These are phyloP conservation scores for Ustilago curta DNA, from an alignment of 1,284 basidiomycete genomes.

Conservation along the genomic window DNA sequence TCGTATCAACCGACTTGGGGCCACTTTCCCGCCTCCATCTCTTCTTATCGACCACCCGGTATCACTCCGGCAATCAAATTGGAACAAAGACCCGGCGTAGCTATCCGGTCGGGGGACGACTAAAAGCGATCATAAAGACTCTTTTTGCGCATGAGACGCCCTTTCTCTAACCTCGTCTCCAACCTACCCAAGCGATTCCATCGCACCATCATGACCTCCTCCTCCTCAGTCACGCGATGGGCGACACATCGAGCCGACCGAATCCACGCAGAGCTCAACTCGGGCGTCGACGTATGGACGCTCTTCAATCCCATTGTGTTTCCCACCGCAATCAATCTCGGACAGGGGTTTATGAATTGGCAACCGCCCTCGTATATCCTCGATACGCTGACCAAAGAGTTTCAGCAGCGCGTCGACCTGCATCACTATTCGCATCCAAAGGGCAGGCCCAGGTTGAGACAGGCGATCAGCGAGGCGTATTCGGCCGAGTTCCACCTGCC, in stretches of 20 bases:
- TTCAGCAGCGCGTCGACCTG: constrained; percentile 54
- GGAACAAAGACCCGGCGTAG: not conserved
- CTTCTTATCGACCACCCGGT: not conserved
- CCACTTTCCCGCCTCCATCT: not conserved
- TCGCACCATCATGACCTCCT: constrained; percentile 35
- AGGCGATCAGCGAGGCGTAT: constrained; percentile 59
- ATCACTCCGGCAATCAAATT: not conserved
- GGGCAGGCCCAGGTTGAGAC: constrained; percentile 58
- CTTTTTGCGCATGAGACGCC: constrained; percentile 18
- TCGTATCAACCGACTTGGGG: too few species aligned
- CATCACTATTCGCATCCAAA: constrained; percentile 68
- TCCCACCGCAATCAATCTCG: constrained; percentile 66
- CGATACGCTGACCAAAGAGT: constrained; percentile 44
- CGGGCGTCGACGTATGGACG: constrained; percentile 66
- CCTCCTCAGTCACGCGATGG: constrained; percentile 38
- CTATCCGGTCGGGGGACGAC: not conserved
- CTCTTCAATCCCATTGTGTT: constrained; percentile 67
- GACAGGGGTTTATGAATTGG: constrained; percentile 69
- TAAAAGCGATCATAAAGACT: not conserved
- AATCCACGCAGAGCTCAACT: constrained; percentile 53
- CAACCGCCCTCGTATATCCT: constrained; percentile 59
- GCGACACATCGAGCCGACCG: constrained; percentile 43
- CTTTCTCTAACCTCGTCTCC: not conserved
- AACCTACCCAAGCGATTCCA: not conserved
- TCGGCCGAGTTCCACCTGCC: constrained; percentile 53